Percentiles rank a stretch among this genome's conserved stretches.
Conservation (phyloP, 768 basidiomycete genomes). For the Lyophyllum atratum region DNA sequence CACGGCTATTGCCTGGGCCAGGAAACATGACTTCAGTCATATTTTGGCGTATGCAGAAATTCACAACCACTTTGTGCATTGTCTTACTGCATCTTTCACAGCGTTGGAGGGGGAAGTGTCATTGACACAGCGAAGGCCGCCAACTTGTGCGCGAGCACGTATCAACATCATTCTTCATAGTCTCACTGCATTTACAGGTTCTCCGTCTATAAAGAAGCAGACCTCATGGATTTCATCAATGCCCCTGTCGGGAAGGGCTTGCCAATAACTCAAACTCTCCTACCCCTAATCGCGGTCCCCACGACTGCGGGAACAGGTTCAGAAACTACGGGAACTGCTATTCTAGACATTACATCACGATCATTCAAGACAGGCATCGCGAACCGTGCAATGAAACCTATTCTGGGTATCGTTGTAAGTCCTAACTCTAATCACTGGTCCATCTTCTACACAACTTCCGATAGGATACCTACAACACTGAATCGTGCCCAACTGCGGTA, state of each 20-base stretch:
- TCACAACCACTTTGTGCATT: neutral
- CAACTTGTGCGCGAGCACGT: slow-evolving; percentile 59
- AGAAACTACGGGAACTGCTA: slow-evolving; percentile 94
- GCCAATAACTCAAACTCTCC: slow-evolving; percentile 71
- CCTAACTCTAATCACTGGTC: neutral
- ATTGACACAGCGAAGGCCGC: slow-evolving; percentile 97
- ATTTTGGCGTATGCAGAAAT: slow-evolving; percentile 73
- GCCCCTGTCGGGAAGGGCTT: slow-evolving; percentile 93
- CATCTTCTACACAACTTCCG: neutral
- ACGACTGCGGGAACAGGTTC: slow-evolving; percentile 86
- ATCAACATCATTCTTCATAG: neutral
- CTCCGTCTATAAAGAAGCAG: slow-evolving; percentile 87
- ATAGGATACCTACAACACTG: slow-evolving; percentile 86
- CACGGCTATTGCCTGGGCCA: slow-evolving; percentile 86
- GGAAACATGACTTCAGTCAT: slow-evolving; percentile 87
- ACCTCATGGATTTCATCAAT: slow-evolving; percentile 96
- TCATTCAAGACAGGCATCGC: slow-evolving; percentile 98
- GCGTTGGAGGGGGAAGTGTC: slow-evolving; percentile 91
- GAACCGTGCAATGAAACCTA: slow-evolving; percentile 86
- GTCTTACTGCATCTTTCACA: slow-evolving; percentile 26
- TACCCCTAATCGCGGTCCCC: slow-evolving; percentile 84
- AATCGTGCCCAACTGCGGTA: slow-evolving; percentile 86
- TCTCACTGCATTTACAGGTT: slow-evolving; percentile 49
- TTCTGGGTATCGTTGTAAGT: slow-evolving; percentile 72
- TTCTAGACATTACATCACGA: slow-evolving; percentile 88